Percentiles rank a stretch among this genome's conserved stretches.
Evolutionary conservation across 768 basidiomycete species (phyloP).

Genomic region (Cystobasidium ongulense): DNA sequence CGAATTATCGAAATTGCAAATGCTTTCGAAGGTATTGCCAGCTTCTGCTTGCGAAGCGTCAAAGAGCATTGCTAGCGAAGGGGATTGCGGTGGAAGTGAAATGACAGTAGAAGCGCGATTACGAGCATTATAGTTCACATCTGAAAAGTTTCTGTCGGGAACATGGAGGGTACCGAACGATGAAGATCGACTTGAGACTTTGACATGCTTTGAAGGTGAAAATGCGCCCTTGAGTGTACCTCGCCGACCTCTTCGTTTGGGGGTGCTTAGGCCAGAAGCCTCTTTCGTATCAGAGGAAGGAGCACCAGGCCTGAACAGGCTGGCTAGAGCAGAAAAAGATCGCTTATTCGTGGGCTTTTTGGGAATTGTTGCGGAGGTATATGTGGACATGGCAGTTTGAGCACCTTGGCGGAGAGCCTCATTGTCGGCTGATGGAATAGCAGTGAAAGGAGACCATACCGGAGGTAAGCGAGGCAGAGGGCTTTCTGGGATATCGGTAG

Average conservation of each 20-base stretch:
- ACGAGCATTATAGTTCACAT: not conserved
- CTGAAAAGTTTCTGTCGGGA: not conserved
- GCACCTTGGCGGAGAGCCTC: not conserved
- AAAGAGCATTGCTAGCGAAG: not conserved
- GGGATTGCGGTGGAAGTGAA: not conserved
- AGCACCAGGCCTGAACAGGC: not conserved
- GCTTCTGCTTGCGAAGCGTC: not conserved
- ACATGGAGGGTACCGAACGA: not conserved
- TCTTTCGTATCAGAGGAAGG: not conserved
- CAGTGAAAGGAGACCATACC: not conserved
- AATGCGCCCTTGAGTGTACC: not conserved
- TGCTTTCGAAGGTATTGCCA: not conserved
- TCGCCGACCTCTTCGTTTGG: not conserved
- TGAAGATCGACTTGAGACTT: not conserved
- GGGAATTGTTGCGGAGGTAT: not conserved
- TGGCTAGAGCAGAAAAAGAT: constrained; percentile 1
- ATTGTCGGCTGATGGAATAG: not conserved
- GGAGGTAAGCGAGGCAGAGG: not conserved
- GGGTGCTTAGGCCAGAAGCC: not conserved
- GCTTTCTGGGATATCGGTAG: not conserved
- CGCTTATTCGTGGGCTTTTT: not conserved
- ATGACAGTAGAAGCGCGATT: not conserved
- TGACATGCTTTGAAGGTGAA: not conserved
- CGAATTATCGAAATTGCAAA: not conserved
- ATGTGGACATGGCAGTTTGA: not conserved